These are phyloP conservation scores for Cladobotryum protrusum DNA, from an alignment of 2,329 filamentous ascomycete species.

Conservation along the genomic window DNA sequence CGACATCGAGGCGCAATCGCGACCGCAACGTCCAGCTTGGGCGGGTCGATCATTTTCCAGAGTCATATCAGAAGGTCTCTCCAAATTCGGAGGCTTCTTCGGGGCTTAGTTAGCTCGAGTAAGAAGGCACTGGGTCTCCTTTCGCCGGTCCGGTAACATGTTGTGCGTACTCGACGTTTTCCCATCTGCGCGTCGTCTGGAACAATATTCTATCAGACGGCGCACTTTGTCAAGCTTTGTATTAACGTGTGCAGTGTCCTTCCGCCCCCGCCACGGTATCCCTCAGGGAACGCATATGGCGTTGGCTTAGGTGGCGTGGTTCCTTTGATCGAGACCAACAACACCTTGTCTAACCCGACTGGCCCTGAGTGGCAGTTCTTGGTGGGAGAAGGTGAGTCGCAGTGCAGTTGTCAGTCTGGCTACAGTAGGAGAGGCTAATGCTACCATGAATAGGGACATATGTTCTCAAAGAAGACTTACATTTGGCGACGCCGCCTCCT, in stretches of 20 bases:
- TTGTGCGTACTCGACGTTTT: conserved; percentile 18
- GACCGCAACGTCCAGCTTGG: too few species aligned
- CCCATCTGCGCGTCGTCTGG: not conserved
- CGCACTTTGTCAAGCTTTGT: not conserved
- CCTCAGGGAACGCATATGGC: conserved; percentile 64
- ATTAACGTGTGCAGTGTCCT: conserved; percentile 55
- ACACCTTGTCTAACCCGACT: conserved; percentile 71
- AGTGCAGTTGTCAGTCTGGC: not conserved
- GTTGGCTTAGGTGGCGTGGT: conserved; percentile 61
- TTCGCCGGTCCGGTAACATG: conserved; percentile 14
- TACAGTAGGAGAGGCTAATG: conserved; percentile 9
- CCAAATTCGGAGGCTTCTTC: too few species aligned
- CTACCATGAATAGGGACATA: conserved; percentile 64
- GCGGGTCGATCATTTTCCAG: too few species aligned
- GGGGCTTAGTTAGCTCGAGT: too few species aligned
- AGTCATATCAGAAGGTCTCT: too few species aligned
- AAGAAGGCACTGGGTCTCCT: too few species aligned
- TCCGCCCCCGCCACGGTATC: conserved; percentile 81
- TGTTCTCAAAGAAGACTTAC: conserved; percentile 80
- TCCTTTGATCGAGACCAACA: conserved; percentile 89
- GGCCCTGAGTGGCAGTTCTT: conserved; percentile 84
- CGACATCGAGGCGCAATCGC: too few species aligned
- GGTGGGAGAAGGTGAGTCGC: conserved; percentile 74
- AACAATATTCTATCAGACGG: not conserved
- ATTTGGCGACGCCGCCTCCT: conserved; percentile 87